Conservation (phyloP, 129 eudicot species). For the Heracleum sosnowskyi region DNA sequence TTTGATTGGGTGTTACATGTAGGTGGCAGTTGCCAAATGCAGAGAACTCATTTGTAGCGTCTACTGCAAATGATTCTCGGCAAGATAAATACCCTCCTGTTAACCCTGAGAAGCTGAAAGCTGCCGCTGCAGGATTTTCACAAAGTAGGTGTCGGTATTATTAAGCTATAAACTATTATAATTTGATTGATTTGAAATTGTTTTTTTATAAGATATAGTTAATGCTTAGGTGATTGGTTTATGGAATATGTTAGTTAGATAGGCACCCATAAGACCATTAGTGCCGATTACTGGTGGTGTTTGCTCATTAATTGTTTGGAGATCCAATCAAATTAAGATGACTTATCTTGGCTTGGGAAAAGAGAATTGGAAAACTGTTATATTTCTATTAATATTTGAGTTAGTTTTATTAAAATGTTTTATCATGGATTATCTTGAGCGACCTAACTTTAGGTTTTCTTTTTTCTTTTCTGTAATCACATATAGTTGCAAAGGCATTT, state of each 20-base stretch:
- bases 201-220: neutral
- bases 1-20: conserved; percentile 14
- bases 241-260: neutral
- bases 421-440: neutral
- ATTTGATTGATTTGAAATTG: neutral
- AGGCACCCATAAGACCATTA: neutral
- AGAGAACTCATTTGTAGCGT: conserved; percentile 51
- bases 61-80: conserved; percentile 81
- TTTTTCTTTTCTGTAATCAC: neutral
- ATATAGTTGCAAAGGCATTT: conserved; percentile 77
- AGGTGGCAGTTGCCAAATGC: conserved; percentile 82
- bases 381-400: neutral
- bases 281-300: neutral
- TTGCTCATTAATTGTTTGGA: neutral
- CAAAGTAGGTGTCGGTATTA: conserved; percentile 44
- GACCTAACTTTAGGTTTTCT: neutral
- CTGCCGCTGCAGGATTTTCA: conserved; percentile 71
- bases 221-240: neutral
- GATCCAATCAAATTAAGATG: neutral
- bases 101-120: conserved; percentile 59
- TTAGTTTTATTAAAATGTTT: neutral
- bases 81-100: conserved; percentile 47
- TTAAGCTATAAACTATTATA: neutral
- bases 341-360: neutral
- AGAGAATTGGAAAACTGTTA: neutral